phyloP scores from a whole-genome alignment of 73 alveolate genomes.

The Tetrahymena borealis region DNA sequence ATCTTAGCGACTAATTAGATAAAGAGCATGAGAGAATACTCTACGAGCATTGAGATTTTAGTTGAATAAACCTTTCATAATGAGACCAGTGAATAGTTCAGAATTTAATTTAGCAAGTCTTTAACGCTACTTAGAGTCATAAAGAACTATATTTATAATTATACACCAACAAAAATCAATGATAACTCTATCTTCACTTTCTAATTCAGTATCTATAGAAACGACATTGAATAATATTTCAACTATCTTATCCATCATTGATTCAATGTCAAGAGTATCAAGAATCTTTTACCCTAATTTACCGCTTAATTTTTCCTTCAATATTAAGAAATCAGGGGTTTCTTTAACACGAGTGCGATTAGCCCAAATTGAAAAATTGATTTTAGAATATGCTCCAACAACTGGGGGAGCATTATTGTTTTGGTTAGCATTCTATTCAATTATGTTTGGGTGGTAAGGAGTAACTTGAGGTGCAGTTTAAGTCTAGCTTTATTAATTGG shows the following conservation, averaged over 20 bases:
- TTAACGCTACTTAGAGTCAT: constrained; percentile 3
- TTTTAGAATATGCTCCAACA: not conserved
- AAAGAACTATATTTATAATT: constrained; percentile 6
- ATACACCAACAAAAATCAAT: constrained; percentile 35
- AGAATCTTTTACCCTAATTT: not conserved
- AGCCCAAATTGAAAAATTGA: not conserved
- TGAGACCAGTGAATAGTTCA: not conserved
- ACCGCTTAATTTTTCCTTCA: not conserved
- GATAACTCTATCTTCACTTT: constrained; percentile 48
- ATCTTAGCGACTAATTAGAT: constrained; percentile 16
- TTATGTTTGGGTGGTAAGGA: not conserved
- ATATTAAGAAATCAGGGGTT: not conserved
- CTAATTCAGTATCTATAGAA: constrained; percentile 16
- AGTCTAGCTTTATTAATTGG: not conserved
- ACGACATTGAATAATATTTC: not conserved
- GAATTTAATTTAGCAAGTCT: not conserved
- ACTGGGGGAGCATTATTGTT: not conserved
- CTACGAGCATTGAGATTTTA: constrained; percentile 17
- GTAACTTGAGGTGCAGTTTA: not conserved
- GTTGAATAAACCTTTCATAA: constrained; percentile 26
- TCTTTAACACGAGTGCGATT: not conserved
- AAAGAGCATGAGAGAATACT: constrained; percentile 24
- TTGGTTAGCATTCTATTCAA: not conserved
- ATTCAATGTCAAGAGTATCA: not conserved
- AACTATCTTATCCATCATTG: not conserved